These are phyloP conservation scores for Trichoderma atrobrunneum DNA, from an alignment of 2,329 filamentous ascomycete species.

Conservation along the genomic window DNA sequence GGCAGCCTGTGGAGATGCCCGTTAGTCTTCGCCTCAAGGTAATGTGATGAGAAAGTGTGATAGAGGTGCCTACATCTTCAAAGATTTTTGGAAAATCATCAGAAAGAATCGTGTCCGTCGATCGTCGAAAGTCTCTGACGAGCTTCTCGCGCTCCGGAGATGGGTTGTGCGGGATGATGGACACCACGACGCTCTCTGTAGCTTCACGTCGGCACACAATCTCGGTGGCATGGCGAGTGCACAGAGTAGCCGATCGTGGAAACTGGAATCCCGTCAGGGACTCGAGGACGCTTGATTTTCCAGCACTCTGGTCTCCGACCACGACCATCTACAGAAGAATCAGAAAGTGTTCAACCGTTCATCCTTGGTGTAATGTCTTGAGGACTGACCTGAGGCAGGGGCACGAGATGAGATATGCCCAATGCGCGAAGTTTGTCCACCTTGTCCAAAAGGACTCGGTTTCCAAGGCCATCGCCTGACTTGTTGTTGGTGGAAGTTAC, in stretches of 20 bases:
- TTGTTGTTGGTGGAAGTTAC: background rate
- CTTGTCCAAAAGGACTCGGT: constrained; percentile 31
- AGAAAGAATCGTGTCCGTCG: constrained; percentile 30
- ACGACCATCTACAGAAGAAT: constrained; percentile 59
- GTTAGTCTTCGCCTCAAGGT: background rate
- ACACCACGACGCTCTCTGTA: constrained; percentile 40
- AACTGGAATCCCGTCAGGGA: constrained; percentile 53
- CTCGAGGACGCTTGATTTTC: constrained; percentile 81
- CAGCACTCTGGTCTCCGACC: constrained; percentile 80
- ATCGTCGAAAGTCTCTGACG: constrained; percentile 4
- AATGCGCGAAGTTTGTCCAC: constrained; percentile 44
- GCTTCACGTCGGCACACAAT: constrained; percentile 23
- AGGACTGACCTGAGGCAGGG: constrained; percentile 52
- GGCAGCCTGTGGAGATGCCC: constrained; percentile 35
- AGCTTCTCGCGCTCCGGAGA: constrained; percentile 19
- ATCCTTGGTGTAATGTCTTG: background rate
- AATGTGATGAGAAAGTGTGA: background rate
- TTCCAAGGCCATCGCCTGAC: constrained; percentile 19
- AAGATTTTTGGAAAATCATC: constrained; percentile 39
- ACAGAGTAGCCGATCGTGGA: constrained; percentile 43
- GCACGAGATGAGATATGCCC: constrained; percentile 36
- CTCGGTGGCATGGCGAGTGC: constrained; percentile 48
- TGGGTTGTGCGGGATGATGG: constrained; percentile 35
- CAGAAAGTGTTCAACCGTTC: background rate
- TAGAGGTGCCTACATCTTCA: constrained; percentile 32